These are phyloP conservation scores for Neophaeococcomyces aloes DNA, from an alignment of 2,329 filamentous ascomycete genomes.

Conservation along the genomic window DNA sequence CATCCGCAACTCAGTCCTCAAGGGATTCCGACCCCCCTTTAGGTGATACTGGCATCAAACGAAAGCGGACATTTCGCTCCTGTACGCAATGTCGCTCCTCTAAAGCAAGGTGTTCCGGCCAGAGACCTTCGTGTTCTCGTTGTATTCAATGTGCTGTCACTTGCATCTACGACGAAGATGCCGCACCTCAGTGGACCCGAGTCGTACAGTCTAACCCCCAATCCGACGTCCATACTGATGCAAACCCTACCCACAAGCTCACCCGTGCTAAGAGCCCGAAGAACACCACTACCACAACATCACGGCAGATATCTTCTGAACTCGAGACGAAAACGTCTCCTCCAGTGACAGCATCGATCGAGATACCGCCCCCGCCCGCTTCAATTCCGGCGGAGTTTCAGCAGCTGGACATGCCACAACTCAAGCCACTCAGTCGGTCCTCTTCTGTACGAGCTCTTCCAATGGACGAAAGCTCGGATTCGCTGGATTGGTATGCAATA, in stretches of 20 bases:
- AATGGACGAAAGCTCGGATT: slow-evolving; percentile 4
- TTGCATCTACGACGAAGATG: slow-evolving; percentile 7
- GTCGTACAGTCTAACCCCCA: slow-evolving; percentile 4
- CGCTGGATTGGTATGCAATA: slow-evolving; percentile 6
- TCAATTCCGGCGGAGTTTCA: background rate
- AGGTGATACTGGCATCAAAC: slow-evolving; percentile 1
- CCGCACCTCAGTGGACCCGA: slow-evolving; percentile 6
- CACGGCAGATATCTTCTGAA: background rate
- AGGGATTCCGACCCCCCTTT: background rate
- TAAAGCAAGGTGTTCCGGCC: slow-evolving; percentile 9
- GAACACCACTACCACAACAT: background rate
- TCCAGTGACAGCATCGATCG: background rate
- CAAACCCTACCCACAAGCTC: background rate
- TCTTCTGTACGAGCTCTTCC: background rate
- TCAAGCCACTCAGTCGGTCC: background rate
- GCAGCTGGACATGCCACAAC: background rate
- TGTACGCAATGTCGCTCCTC: slow-evolving; percentile 9
- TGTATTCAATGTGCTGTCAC: slow-evolving; percentile 1
- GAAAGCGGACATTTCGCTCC: slow-evolving; percentile 7
- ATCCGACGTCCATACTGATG: background rate
- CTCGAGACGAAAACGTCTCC: background rate
- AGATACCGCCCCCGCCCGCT: background rate
- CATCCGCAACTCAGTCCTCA: background rate
- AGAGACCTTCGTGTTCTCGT: slow-evolving; percentile 1
- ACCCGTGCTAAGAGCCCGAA: background rate